Percentiles rank a stretch among this genome's conserved stretches.
These are phyloP conservation scores for Tephrocybe sp. DNA, from an alignment of 768 basidiomycete species.

Conservation along the genomic window DNA sequence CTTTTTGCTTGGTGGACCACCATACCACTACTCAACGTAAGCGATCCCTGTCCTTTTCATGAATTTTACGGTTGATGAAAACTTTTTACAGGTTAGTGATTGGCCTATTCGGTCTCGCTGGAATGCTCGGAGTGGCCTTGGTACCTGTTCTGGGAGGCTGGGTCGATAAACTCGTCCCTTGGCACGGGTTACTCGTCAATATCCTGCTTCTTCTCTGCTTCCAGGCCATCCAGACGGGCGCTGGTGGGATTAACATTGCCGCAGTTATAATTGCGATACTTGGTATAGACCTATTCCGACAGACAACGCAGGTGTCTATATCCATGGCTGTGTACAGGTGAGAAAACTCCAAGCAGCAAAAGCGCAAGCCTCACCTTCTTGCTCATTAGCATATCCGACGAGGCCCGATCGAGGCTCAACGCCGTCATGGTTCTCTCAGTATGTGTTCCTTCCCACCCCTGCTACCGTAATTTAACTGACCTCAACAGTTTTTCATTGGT, in stretches of 20 bases:
- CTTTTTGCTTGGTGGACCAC: slow-evolving; percentile 75
- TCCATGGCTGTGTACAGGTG: slow-evolving; percentile 60
- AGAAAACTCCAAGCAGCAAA: slow-evolving; percentile 1
- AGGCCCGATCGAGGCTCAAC: slow-evolving; percentile 70
- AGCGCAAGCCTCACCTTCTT: slow-evolving; percentile 4
- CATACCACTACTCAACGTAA: slow-evolving; percentile 76
- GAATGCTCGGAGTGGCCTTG: slow-evolving; percentile 65
- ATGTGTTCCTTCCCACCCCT: background rate
- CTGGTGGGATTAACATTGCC: slow-evolving; percentile 66
- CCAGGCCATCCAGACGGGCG: slow-evolving; percentile 64
- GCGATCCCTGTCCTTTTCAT: slow-evolving; percentile 18
- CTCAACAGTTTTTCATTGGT: slow-evolving; percentile 69
- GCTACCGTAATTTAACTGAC: background rate
- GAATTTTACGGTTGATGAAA: background rate
- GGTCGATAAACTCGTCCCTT: slow-evolving; percentile 72
- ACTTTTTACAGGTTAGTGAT: slow-evolving; percentile 43
- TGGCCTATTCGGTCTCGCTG: slow-evolving; percentile 74
- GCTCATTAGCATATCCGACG: slow-evolving; percentile 30
- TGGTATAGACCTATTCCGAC: slow-evolving; percentile 70
- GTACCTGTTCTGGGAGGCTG: slow-evolving; percentile 71
- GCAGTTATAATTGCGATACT: slow-evolving; percentile 71
- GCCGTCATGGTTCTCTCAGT: slow-evolving; percentile 74
- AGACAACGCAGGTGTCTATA: slow-evolving; percentile 69
- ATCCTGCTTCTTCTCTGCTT: slow-evolving; percentile 47
- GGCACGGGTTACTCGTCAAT: slow-evolving; percentile 69